Evolutionary conservation across 352 stramenopile species (phyloP).

Genomic region (Phytophthora lateralis): DNA sequence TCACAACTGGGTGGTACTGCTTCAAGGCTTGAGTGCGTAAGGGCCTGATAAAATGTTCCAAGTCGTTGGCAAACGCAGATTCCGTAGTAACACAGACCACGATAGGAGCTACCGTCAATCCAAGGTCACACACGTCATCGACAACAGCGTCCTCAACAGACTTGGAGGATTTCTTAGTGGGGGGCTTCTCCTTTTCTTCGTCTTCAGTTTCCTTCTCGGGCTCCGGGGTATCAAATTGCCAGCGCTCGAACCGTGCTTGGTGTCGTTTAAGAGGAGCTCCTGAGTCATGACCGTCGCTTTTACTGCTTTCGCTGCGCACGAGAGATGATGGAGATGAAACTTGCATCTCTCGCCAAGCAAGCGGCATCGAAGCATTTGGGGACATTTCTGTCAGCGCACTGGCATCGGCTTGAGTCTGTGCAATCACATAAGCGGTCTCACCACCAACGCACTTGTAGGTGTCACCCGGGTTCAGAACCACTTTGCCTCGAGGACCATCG

Average conservation of each 20-base stretch:
- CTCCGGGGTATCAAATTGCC: slow-evolving; percentile 36
- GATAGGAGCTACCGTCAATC: slow-evolving; percentile 60
- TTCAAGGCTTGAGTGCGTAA: slow-evolving; percentile 73
- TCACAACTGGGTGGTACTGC: slow-evolving; percentile 72
- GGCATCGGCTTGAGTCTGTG: slow-evolving; percentile 51
- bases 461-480: slow-evolving; percentile 80
- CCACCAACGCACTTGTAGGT: slow-evolving; percentile 73
- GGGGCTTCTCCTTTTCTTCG: slow-evolving; percentile 18
- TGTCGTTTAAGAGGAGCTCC: slow-evolving; percentile 27
- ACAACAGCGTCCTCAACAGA: slow-evolving; percentile 56
- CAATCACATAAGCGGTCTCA: slow-evolving; percentile 80
- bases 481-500: slow-evolving; percentile 41
- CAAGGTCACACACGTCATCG: slow-evolving; percentile 52
- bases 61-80: slow-evolving; percentile 65
- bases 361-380: slow-evolving; percentile 31
- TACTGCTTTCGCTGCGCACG: slow-evolving; percentile 30
- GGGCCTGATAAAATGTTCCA: slow-evolving; percentile 81
- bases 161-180: slow-evolving; percentile 14
- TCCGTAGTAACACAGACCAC: slow-evolving; percentile 72
- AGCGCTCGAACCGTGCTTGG: slow-evolving; percentile 37
- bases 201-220: slow-evolving; percentile 32
- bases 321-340: slow-evolving; percentile 34
- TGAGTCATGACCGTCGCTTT: slow-evolving; percentile 17
- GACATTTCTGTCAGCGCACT: slow-evolving; percentile 38
- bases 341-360: slow-evolving; percentile 43